phyloP scores from a whole-genome alignment of 768 basidiomycete species.

The Strobilomyces echinocephalus region DNA sequence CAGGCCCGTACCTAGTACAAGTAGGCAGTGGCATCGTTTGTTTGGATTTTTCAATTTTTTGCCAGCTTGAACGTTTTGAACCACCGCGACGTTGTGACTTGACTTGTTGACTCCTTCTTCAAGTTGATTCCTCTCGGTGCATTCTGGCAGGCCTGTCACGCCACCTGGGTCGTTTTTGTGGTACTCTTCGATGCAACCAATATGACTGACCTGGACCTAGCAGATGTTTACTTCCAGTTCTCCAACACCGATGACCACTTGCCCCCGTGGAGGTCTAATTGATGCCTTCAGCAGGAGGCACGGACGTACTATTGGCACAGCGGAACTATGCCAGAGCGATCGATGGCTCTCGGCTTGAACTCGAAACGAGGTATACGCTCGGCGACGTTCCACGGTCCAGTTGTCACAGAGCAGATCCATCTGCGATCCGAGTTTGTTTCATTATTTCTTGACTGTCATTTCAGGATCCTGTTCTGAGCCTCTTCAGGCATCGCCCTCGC shows the following conservation, averaged over 20 bases:
- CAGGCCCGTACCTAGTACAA: background rate
- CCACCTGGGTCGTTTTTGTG: background rate
- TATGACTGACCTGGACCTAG: background rate
- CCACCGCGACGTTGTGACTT: background rate
- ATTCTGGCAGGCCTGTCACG: background rate
- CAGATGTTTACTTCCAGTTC: background rate
- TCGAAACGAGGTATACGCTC: background rate
- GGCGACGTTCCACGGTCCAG: background rate
- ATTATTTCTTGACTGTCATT: constrained; percentile 6
- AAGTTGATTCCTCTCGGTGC: background rate
- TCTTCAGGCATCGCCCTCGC: background rate
- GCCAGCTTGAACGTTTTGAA: background rate
- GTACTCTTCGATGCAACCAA: background rate
- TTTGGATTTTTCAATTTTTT: background rate
- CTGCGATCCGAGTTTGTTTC: constrained; percentile 14
- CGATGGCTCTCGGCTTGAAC: background rate
- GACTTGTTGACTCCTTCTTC: background rate
- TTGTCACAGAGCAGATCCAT: background rate
- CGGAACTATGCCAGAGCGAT: background rate
- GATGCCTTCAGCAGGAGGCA: background rate
- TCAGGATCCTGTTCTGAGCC: constrained; percentile 4
- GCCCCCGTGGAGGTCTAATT: background rate
- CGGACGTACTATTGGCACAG: background rate
- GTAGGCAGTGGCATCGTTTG: background rate
- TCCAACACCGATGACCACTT: background rate